Evolutionary conservation across 345 rosid species (phyloP).

Genomic region (Sonneratia alba): DNA sequence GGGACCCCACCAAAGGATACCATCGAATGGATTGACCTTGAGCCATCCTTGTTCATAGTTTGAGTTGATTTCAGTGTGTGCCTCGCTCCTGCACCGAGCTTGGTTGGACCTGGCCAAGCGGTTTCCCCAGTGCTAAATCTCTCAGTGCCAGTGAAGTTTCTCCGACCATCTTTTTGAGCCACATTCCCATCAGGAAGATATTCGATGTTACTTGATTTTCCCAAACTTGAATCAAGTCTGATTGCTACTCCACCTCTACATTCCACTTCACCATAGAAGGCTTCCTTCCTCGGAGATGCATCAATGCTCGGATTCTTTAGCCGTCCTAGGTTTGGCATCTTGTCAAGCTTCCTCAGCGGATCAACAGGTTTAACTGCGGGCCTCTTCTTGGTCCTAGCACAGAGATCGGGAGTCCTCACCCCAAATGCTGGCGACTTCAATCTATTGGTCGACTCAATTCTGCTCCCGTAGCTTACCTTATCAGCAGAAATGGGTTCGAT

Average conservation of each 20-base stretch:
- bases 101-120: constrained; percentile 24
- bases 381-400: constrained; percentile 28
- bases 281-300: not conserved
- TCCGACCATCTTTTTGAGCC: constrained; percentile 7
- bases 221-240: constrained; percentile 11
- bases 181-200: constrained; percentile 12
- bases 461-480: constrained; percentile 19
- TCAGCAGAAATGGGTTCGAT: constrained; percentile 16
- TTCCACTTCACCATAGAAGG: not conserved
- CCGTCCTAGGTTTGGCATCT: constrained; percentile 25
- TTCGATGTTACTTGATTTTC: constrained; percentile 6
- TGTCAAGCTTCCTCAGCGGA: constrained; percentile 12
- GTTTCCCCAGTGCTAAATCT: constrained; percentile 13
- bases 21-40: constrained; percentile 26
- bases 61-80: constrained; percentile 30
- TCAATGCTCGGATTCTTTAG: constrained; percentile 11
- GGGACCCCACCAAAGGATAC: constrained; percentile 19
- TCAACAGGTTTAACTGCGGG: constrained; percentile 16
- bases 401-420: constrained; percentile 9
- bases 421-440: constrained; percentile 17
- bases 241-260: not conserved
- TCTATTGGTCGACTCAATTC: constrained; percentile 13
- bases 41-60: constrained; percentile 17
- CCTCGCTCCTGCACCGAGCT: constrained; percentile 37
- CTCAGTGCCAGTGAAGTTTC: constrained; percentile 13